Evolutionary conservation across 2,329 filamentous ascomycete species (phyloP), one percentile per base, ranked within the genome.

Genomic region (Plectosphaerella sp.): DNA sequence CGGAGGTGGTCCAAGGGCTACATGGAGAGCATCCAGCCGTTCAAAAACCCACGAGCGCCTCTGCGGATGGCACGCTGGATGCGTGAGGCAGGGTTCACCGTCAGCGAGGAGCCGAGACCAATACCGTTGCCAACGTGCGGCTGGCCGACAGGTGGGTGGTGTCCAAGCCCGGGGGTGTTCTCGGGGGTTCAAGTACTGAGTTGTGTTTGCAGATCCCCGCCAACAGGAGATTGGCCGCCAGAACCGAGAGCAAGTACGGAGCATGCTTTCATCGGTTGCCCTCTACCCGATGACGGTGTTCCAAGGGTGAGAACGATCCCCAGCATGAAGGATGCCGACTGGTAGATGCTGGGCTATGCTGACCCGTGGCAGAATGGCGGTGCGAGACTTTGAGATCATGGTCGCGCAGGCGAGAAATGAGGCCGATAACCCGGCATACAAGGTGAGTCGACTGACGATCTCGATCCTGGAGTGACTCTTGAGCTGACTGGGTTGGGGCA

Each of bases 71-170:
- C 75, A n/a, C 69, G 62, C 16, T 76, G 82, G 70, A 78, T 88
- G 71, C 72, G 70, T 45, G 73, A 72, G 45, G 82, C 83, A 8
- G 88, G 88, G 0, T 86, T 91, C 62, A 79, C 79, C 6, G 83
- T 89, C 37, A 77, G 91, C 5, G 37, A 45, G 41, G 86, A 89
- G 61, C 75, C 77, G 9, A 76, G 73, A 48, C 78, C 89, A 70
- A 77, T 91, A 54, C 82, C 77, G 48, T 66, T 91, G 48, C 87
- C 86, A 15, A 80, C 89, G 66, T 88, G 84, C 63, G 82, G 73
- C 28, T 91, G 88, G 88, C 76, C 85, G 18, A 81, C 65, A 57
- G 79, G 88, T 90, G 72, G 61, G 77, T 56, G 22, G 22, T 22
- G 22, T 48, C 48, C 7, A 20, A 5, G 16, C 8, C 16, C 16